Percentiles rank a stretch among this genome's conserved stretches.
phyloP scores from a whole-genome alignment of 192 early-diverging fungal genomes.

The Neocallimastix lanati region DNA sequence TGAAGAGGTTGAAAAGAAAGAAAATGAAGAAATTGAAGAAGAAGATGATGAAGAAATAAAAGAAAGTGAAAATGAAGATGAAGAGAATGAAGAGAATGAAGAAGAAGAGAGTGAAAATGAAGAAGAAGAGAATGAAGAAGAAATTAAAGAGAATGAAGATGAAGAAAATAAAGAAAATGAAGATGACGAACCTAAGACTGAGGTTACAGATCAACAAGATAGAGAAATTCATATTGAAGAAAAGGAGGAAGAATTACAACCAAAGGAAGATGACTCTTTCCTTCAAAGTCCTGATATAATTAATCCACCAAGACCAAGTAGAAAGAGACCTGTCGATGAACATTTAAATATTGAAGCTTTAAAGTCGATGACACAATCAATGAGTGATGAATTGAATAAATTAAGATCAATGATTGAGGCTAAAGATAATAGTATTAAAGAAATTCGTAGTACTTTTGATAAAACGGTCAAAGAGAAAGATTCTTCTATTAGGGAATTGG shows the following conservation, averaged over 20 bases:
- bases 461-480: not conserved
- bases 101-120: not conserved
- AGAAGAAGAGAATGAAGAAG: not conserved
- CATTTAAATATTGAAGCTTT: not conserved
- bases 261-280: no score
- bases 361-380: not conserved
- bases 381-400: not conserved
- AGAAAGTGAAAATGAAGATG: not conserved
- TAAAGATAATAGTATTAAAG: not conserved
- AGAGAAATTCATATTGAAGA: no score
- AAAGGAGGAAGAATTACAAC: no score
- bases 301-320: not conserved
- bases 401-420: not conserved
- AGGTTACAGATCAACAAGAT: no score
- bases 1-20: no score
- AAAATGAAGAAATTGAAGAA: no score
- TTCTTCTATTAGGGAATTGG: not conserved
- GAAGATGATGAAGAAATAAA: not conserved
- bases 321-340: not conserved
- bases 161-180: no score
- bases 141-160: no score
- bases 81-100: not conserved
- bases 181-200: no score
- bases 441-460: not conserved
- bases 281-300: not conserved